These are phyloP conservation scores for Trametes cingulata DNA, from an alignment of 768 basidiomycete genomes.

Conservation along the genomic window DNA sequence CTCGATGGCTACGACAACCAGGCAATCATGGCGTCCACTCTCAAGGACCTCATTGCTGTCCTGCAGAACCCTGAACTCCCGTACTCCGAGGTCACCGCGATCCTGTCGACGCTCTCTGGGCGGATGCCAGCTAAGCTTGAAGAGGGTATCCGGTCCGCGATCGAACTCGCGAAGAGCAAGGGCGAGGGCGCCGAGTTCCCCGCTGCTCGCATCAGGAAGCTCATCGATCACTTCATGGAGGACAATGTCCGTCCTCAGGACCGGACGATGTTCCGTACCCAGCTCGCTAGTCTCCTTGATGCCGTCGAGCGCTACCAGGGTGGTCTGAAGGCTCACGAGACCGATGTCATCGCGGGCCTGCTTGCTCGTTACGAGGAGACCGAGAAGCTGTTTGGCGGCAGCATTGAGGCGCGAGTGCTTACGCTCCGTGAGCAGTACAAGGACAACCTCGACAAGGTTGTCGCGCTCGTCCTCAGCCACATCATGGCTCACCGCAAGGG, in stretches of 20 bases:
- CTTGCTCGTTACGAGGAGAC: slow-evolving; percentile 81
- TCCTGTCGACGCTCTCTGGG: slow-evolving; percentile 86
- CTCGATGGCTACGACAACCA: slow-evolving; percentile 97
- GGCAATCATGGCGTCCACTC: slow-evolving; percentile 79
- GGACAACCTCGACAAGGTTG: slow-evolving; percentile 87
- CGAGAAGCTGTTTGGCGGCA: slow-evolving; percentile 91
- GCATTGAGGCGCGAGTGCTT: slow-evolving; percentile 90
- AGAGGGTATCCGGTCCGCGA: slow-evolving; percentile 73
- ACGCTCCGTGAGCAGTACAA: slow-evolving; percentile 90
- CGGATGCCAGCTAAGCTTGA: slow-evolving; percentile 93
- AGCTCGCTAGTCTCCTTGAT: slow-evolving; percentile 69
- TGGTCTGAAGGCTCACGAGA: slow-evolving; percentile 88
- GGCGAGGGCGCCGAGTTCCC: slow-evolving; percentile 86
- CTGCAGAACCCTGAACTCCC: slow-evolving; percentile 87
- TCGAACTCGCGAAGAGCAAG: slow-evolving; percentile 77
- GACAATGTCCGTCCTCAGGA: slow-evolving; percentile 82
- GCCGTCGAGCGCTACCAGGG: slow-evolving; percentile 77
- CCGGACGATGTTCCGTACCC: slow-evolving; percentile 72
- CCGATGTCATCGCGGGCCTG: slow-evolving; percentile 71
- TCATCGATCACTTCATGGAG: slow-evolving; percentile 82
- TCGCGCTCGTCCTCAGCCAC: slow-evolving; percentile 87
- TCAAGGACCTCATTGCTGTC: slow-evolving; percentile 84
- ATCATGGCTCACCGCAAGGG: slow-evolving; percentile 94
- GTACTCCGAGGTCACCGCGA: slow-evolving; percentile 79
- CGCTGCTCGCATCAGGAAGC: slow-evolving; percentile 78